These are phyloP conservation scores for Dichotomopilus funicola DNA, from an alignment of 2,329 filamentous ascomycete genomes.

Conservation along the genomic window DNA sequence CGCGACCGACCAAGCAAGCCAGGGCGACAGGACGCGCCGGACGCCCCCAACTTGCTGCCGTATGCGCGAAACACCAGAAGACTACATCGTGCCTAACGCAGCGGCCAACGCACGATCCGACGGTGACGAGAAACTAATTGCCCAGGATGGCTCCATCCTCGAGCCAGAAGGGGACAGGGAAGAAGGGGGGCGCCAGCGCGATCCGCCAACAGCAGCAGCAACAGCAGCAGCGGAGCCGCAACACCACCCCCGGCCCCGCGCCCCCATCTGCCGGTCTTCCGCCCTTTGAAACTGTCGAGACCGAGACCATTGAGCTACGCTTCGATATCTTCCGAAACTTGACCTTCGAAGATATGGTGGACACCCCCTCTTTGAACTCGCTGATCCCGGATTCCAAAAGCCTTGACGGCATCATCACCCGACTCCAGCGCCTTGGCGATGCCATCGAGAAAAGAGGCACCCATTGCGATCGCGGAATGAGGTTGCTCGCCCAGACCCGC, in stretches of 20 bases:
- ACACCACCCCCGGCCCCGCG: conserved; percentile 63
- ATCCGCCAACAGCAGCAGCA: conserved; percentile 55
- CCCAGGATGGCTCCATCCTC: conserved; percentile 50
- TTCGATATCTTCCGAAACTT: conserved; percentile 54
- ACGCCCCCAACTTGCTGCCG: not conserved
- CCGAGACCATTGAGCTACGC: conserved; percentile 61
- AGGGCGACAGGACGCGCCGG: conserved; percentile 11
- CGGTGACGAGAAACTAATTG: not conserved
- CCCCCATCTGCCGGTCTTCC: conserved; percentile 46
- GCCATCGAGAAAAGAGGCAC: conserved; percentile 61
- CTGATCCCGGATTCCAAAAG: conserved; percentile 57
- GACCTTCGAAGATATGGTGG: conserved; percentile 63
- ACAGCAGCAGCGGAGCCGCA: conserved; percentile 62
- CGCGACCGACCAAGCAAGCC: not conserved
- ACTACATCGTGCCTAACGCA: not conserved
- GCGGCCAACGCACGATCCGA: not conserved
- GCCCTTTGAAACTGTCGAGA: conserved; percentile 48
- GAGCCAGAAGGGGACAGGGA: conserved; percentile 56
- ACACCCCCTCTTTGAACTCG: conserved; percentile 50
- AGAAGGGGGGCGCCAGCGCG: conserved; percentile 55
- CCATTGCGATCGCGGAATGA: conserved; percentile 67
- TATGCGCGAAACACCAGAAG: not conserved
- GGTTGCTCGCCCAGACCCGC: conserved; percentile 58
- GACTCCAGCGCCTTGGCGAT: conserved; percentile 58
- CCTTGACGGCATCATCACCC: conserved; percentile 56